Evolutionary conservation across 2,329 filamentous ascomycete species (phyloP), one percentile per base, ranked within the genome.

Genomic region (Talaromyces funiculosus): DNA sequence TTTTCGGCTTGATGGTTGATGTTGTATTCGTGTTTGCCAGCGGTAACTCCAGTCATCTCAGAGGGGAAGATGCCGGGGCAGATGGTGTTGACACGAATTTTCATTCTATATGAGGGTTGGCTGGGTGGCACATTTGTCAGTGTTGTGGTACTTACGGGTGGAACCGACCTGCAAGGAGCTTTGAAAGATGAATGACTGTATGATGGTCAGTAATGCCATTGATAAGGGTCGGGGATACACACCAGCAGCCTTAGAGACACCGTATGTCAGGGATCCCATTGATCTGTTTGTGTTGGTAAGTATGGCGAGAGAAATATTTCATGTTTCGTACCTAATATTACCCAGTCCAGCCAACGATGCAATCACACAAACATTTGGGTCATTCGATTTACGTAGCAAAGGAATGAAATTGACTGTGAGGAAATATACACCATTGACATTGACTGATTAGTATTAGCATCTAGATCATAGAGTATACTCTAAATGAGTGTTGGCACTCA

Each of bases 391-490:
- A 31, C 68, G 67, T 10, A 70, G 57, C n/a, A 70, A 65, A 3
- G 68, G 66, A 45, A 69, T 57, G 33, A 69, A 66, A 55, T 63
- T 64, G n/a, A 64, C 66, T 0, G 67, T 67, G 22, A 69, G 45
- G 43, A 69, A 70, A 54, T 70, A 70, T 31, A 70, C 67, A 18
- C 68, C 68, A 40, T 60, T 69, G n/a, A 69, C 65, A 53, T 69
- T 67, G 57, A 69, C 67, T 70, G 9, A 9, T 8, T 8, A n/a
- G 4, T 20, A 8, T 62, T 47, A 59, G n/a, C n/a, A 18, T 2
- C 5, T 45, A 12, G 47, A n/a, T 3, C 31, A 12, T 24, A 35
- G 5, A 33, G 22, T 18, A 12, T 38, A n/a, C 14, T 16, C 24
- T 16, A 29, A n/a, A 14, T 40, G 10, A 5, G 18, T 16, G 18